Evolutionary conservation across 352 stramenopile genomes (phyloP).

Genomic region (Phytophthora hibernalis): DNA sequence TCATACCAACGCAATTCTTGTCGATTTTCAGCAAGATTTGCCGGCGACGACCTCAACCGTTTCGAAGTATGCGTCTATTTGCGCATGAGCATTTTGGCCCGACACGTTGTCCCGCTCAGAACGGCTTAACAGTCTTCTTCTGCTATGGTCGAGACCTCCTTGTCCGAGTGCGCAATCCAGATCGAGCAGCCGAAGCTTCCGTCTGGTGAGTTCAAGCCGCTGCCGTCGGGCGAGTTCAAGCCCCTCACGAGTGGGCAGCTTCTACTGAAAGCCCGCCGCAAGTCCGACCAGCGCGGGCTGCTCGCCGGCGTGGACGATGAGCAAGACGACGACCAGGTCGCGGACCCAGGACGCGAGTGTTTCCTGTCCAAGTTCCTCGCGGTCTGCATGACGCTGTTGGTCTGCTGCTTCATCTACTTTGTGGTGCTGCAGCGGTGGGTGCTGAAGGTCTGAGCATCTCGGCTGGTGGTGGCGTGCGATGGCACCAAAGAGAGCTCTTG

Average conservation of each 20-base stretch:
- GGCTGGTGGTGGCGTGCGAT: constrained; percentile 27
- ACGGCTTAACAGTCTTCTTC: neutral
- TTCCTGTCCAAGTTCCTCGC: constrained; percentile 59
- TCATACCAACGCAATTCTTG: too few species aligned
- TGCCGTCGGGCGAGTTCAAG: constrained; percentile 16
- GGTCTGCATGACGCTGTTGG: constrained; percentile 36
- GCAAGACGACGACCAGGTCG: constrained; percentile 15
- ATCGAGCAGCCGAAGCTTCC: constrained; percentile 16
- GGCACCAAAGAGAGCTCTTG: constrained; percentile 1
- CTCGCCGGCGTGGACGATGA: constrained; percentile 15
- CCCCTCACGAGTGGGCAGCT: constrained; percentile 29
- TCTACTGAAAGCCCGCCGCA: constrained; percentile 27
- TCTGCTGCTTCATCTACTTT: constrained; percentile 62
- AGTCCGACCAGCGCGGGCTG: constrained; percentile 7
- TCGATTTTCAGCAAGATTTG: too few species aligned
- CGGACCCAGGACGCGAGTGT: constrained; percentile 45
- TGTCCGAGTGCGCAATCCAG: constrained; percentile 23
- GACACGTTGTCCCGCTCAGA: neutral
- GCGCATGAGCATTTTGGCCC: neutral
- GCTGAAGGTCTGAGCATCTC: constrained; percentile 16
- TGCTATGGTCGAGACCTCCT: constrained; percentile 19
- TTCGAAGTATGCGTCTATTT: neutral
- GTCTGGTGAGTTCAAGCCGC: constrained; percentile 16
- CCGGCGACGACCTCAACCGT: neutral
- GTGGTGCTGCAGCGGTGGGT: constrained; percentile 35